Base-by-base conservation (phyloP, 2,329 filamentous ascomycete genomes). In the Penicillium digitatum region DNA sequence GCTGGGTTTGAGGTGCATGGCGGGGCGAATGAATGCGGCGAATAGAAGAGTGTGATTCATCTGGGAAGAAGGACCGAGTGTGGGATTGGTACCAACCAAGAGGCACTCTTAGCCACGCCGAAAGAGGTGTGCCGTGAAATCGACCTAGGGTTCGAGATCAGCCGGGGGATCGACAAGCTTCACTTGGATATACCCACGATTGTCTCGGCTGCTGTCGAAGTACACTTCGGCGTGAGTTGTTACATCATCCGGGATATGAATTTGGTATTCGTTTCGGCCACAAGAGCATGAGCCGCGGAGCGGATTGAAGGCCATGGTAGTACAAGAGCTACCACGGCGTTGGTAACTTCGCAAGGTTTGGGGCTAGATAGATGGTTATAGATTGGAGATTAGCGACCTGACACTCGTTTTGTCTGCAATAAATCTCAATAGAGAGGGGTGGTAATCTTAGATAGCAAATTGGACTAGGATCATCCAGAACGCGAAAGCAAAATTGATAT, bases 221-320 rank as follows among this genome's bases (percentile, higher is more conserved):
- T 90, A 82, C 22, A 95, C 84, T 62, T 85, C 81, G 16, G 86
- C 84, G 48, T 81, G 74, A 32, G 84, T 76, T 37, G 76, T 73
- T 38, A 81, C 77, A 63, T 79, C 74, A 20, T 78, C 71, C 1
- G 90, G 90, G 24, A 93, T 80, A 43, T 83, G 75, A 62, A 96
- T 84, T 55, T 85, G 80, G 75, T 95, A 96, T 68, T 86, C 82
- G 68, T 94, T 95, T 58, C 92, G 85, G 54, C 91, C 90, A 72
- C 92, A 96, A 50, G 87, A 86, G 77, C 92, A 96, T 61, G 86
- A 83, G 66, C 91, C 91, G 61, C 82, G 84, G 54, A 95, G 81
- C 37, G 81, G 80, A 57, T 82, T 70, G 38, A 68, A 60, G 51
- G 70, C 40, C 63, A 65, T 65, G 39, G 49, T 62, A 44, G 55